Evolutionary conservation across 176 grass and related monocot genomes (phyloP), one percentile per base, ranked within the genome.

Genomic region (Bolboschoenus planiculmis): DNA sequence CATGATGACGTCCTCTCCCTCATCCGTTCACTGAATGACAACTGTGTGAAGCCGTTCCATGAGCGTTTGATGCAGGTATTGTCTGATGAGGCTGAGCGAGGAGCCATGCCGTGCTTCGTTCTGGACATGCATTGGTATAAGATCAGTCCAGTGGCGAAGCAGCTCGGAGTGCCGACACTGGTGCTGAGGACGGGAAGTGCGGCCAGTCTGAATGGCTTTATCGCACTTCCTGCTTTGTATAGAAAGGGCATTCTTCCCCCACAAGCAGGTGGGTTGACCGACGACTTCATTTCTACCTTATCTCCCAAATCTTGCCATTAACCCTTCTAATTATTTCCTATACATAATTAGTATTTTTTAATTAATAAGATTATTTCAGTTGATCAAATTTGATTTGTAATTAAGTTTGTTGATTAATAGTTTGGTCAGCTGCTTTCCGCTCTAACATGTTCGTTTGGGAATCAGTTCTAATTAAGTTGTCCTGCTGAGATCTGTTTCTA

Each of bases 111-210:
- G 3, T 87, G 86, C 24, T 46, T 87, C 44, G 50, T 87, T n/a
- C 40, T 63, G 8, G 86, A 87, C 61, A 59, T 57, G 36, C 65
- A 83, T 27, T 74, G 65, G 81, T 87, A 78, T 30, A 54, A 5
- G 9, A 65, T 87, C 10, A 66, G 79, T 15, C 51, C 57, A 0
- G 65, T 58, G 0, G 86, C 86, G 10, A 62, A 66, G 54, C 9
- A 30, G 18, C 80, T 83, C 18, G 81, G 86, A 1, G 55, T 87
- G 26, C 65, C 86, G 5, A 83, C 57, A 0, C n/a, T 87, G 27
- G 70, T 58, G 24, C n/a, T 87, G 9, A 76, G 86, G 37, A 87
- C 86, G 0, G 66, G 80, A 10, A 87, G 80, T 10, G 86, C 86
- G 0, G 80, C 86, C 6, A 63, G 26, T 23, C 48, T 64, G 11